These are phyloP conservation scores for Aspergillus sp. DNA, from an alignment of 2,329 filamentous ascomycete genomes.

Conservation along the genomic window DNA sequence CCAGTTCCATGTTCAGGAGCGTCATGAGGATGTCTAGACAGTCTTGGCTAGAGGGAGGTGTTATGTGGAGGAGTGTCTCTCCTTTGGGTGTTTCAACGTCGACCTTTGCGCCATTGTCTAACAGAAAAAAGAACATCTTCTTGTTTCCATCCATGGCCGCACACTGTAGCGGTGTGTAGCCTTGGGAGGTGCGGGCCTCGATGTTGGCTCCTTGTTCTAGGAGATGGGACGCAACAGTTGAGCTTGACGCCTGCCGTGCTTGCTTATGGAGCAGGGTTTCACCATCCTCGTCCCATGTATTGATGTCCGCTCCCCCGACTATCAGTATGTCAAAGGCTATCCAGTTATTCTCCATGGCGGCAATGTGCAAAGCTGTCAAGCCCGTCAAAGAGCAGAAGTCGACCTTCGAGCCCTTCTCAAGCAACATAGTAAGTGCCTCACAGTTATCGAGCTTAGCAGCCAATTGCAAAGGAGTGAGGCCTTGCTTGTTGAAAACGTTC, in stretches of 20 bases:
- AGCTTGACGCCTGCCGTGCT: conserved; percentile 16
- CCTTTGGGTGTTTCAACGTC: conserved; percentile 29
- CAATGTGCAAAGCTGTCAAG: conserved; percentile 29
- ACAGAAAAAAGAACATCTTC: conserved; percentile 28
- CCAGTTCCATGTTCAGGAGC: conserved; percentile 22
- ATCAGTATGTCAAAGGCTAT: conserved; percentile 34
- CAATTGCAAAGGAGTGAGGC: conserved; percentile 32
- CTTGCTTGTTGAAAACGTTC: conserved; percentile 27
- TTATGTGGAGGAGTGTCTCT: conserved; percentile 34
- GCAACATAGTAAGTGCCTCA: conserved; percentile 31
- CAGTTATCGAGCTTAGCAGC: conserved; percentile 32
- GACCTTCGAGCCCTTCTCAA: conserved; percentile 28
- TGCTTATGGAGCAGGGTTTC: conserved; percentile 33
- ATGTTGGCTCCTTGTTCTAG: conserved; percentile 31
- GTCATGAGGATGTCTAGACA: conserved; percentile 30
- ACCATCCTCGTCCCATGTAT: conserved; percentile 31
- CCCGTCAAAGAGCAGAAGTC: conserved; percentile 27
- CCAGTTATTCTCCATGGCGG: conserved; percentile 29
- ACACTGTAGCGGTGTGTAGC: conserved; percentile 33
- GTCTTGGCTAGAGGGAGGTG: conserved; percentile 23
- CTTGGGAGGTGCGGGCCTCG: conserved; percentile 30
- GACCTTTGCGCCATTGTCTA: conserved; percentile 26
- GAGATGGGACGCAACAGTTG: conserved; percentile 25
- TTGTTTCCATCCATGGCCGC: conserved; percentile 31
- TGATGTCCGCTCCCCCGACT: conserved; percentile 33